Conservation (phyloP, 139 green algal species). For the Chlorella ohadii region DNA sequence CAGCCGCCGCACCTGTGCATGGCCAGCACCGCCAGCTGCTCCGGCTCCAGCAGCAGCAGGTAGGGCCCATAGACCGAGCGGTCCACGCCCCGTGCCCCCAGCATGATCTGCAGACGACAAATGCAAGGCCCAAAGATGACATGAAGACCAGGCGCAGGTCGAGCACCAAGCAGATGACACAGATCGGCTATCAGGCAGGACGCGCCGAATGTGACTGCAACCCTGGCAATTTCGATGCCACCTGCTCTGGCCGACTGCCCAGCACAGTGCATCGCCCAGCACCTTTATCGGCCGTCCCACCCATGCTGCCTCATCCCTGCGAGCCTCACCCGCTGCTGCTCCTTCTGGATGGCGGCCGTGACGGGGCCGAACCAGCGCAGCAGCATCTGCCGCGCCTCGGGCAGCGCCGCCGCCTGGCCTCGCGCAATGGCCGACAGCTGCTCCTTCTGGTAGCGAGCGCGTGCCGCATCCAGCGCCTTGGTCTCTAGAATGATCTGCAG, state of each 20-base stretch:
- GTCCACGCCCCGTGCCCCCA: conserved; percentile 36
- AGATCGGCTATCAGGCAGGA: too few relatives aligned
- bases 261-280: too few relatives aligned
- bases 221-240: too few relatives aligned
- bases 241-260: too few relatives aligned
- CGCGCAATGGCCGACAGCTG: conserved; percentile 2
- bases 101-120: conserved; percentile 34
- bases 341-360: conserved; percentile 47
- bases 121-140: too few relatives aligned
- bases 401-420: conserved; percentile 31
- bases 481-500: conserved; percentile 55
- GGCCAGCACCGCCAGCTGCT: conserved; percentile 67
- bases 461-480: conserved; percentile 34
- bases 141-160: too few relatives aligned
- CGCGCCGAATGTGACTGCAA: too few relatives aligned
- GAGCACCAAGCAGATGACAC: too few relatives aligned
- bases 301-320: neutral
- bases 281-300: too few relatives aligned
- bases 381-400: conserved; percentile 39
- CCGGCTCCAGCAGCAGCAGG: conserved; percentile 60
- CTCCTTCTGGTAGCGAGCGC: conserved; percentile 41
- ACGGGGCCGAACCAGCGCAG: conserved; percentile 58
- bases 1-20: conserved; percentile 52
- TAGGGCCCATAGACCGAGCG: conserved; percentile 65
- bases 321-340: conserved; percentile 52